Percentiles rank a stretch among this genome's conserved stretches.
Conservation (phyloP, 2,329 filamentous ascomycete genomes). For the Alternaria solani region DNA sequence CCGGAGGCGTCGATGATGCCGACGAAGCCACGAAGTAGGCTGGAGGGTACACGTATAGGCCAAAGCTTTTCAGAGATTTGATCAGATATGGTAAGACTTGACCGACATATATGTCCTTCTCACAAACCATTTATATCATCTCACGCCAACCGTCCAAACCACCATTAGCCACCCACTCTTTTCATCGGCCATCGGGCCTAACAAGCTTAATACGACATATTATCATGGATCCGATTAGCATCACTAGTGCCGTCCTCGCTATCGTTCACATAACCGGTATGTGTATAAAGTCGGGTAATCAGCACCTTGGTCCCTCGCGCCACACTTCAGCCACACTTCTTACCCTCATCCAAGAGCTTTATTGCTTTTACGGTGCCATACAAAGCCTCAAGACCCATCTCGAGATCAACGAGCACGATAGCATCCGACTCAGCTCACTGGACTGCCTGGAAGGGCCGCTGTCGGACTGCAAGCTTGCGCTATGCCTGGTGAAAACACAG, state of each 20-base stretch:
- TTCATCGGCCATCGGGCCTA: background rate
- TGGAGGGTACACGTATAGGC: background rate
- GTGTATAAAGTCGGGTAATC: background rate
- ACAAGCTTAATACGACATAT: background rate
- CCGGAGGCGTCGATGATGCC: background rate
- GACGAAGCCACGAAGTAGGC: background rate
- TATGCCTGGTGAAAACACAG: background rate
- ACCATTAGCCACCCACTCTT: background rate
- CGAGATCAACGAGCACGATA: background rate
- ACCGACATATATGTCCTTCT: background rate
- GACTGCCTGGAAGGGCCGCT: background rate
- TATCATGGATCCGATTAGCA: background rate
- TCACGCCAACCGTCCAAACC: background rate
- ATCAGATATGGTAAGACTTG: background rate
- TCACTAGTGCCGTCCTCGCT: background rate
- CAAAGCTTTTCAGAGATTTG: accelerated
- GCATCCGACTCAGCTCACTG: background rate
- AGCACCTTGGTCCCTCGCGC: background rate
- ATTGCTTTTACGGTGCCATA: background rate
- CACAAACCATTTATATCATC: background rate
- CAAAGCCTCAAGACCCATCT: background rate
- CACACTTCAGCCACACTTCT: background rate
- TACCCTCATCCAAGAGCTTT: background rate
- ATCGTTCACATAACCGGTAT: background rate
- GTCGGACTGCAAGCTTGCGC: background rate